Evolutionary conservation across 805 yeast genomes (phyloP).

Genomic region (Zygoascus tannicola): DNA sequence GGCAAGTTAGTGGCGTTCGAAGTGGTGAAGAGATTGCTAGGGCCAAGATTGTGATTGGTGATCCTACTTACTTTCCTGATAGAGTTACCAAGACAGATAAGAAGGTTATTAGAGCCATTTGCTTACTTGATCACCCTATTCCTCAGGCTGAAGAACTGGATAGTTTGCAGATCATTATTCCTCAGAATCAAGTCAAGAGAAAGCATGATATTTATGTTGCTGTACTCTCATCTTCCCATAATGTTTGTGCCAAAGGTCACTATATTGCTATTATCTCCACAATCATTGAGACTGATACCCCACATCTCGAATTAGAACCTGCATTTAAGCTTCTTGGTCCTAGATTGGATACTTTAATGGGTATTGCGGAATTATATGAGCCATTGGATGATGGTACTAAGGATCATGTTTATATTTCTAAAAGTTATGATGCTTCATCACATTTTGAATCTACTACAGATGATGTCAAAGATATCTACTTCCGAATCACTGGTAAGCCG

Average conservation of each 20-base stretch:
- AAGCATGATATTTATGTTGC: conserved; percentile 94
- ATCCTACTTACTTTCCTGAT: conserved; percentile 94
- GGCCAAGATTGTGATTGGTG: conserved; percentile 92
- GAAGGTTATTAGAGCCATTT: conserved; percentile 74
- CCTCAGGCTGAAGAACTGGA: conserved; percentile 75
- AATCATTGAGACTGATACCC: conserved; percentile 84
- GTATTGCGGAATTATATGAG: conserved; percentile 82
- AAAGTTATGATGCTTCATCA: conserved; percentile 86
- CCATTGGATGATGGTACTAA: conserved; percentile 76
- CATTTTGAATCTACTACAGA: conserved; percentile 96
- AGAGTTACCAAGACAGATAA: conserved; percentile 64
- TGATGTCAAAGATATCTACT: conserved; percentile 89
- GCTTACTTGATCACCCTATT: conserved; percentile 82
- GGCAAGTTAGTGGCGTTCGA: conserved; percentile 74
- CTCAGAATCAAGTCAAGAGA: conserved; percentile 90
- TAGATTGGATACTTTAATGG: conserved; percentile 77
- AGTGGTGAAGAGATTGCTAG: conserved; percentile 87
- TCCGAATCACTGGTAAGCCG: conserved; percentile 87
- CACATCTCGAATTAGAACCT: conserved; percentile 85
- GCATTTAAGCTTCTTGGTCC: conserved; percentile 87
- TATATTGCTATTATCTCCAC: conserved; percentile 91
- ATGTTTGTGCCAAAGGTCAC: conserved; percentile 82
- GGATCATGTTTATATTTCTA: conserved; percentile 73
- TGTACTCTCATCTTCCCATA: conserved; percentile 77
- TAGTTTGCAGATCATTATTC: conserved; percentile 88